Evolutionary conservation across 2,329 filamentous ascomycete genomes (phyloP).

Genomic region (Lasiodiplodia gonubiensis): DNA sequence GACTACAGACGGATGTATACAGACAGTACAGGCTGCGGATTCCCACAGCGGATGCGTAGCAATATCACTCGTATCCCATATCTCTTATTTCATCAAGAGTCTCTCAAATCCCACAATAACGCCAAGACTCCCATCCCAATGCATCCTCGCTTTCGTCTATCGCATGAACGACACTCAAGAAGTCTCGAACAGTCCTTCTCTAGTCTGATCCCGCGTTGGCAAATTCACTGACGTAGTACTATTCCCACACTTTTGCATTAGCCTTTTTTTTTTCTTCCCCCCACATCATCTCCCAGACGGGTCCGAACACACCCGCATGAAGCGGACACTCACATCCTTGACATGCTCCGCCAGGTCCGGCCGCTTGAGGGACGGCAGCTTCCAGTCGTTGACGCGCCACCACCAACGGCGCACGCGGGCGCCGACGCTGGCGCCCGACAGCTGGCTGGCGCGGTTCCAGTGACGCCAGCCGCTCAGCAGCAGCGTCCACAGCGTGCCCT

Average conservation of each 20-base stretch:
- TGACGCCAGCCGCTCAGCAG: constrained; percentile 84
- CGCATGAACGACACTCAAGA: not conserved
- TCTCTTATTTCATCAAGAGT: not conserved
- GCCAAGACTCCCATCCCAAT: constrained; percentile 13
- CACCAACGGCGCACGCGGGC: constrained; percentile 87
- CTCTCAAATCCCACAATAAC: not conserved
- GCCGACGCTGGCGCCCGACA: constrained; percentile 78
- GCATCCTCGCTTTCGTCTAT: constrained; percentile 4
- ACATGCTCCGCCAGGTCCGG: constrained; percentile 4
- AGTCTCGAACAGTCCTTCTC: not conserved
- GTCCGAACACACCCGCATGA: constrained; percentile 17
- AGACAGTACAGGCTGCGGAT: not conserved
- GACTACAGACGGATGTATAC: not conserved
- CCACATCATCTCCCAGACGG: not conserved
- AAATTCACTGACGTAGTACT: constrained; percentile 22
- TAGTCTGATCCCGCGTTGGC: constrained; percentile 21
- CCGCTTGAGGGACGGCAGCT: constrained; percentile 33
- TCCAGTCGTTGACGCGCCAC: constrained; percentile 94
- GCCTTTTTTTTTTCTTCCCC: not conserved
- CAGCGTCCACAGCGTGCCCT: constrained; percentile 89
- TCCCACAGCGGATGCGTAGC: not conserved
- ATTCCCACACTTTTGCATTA: not conserved
- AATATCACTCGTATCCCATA: not conserved
- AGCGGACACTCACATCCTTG: constrained; percentile 27
- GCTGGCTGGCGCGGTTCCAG: constrained; percentile 80